Evolutionary conservation across 495 filamentous ascomycete genomes (phyloP), one percentile per base, ranked within the genome.

Genomic region (Aspergillus diversus): DNA sequence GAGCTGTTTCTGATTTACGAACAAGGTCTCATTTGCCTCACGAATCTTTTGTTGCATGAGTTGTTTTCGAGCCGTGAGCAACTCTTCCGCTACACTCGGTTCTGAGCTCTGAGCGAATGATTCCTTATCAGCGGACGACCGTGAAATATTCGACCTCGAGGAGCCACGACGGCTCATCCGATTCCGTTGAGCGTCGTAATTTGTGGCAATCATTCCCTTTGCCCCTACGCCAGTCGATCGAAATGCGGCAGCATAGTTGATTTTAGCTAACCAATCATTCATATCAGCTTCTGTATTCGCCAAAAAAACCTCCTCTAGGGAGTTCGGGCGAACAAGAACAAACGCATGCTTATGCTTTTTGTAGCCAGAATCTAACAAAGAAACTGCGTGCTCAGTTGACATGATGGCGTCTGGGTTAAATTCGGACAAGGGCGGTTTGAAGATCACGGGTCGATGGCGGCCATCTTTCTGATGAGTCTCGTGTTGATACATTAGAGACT

Each of bases 341-440:
- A 99, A 96, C 0, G 96, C 92, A 72, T 98, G 83, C 73, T 98
- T 99, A 74, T 99, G 95, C 73, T 96, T 97, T 72, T 87, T 96
- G 72, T 99, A 99, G 39, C 78, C 89, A 13, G 84, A 80, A 72
- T 99, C 95, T 60, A 92, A 78, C 33, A 99, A 78, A 11, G 94
- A 93, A 13, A 98, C 96, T 3, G 92, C 91, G 66, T 94, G 89
- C 65, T 96, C 88, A 11, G 92, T 97, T 3, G 94, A 94, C 82
- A 99, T 92, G 57, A 96, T 79, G 7, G 84, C 89, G 73, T 98
- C 95, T 7, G 93, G 91, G 67, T 97, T 97, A 79, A 98, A 98
- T 15, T 93, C 84, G 16, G 91, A 87, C 21, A 99, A 73, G 5
- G 95, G 92, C 5, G 95, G 95, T 55, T 87, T 90, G 78, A 98